These are phyloP conservation scores for Russula brevipes DNA, from an alignment of 768 basidiomycete genomes.

Conservation along the genomic window DNA sequence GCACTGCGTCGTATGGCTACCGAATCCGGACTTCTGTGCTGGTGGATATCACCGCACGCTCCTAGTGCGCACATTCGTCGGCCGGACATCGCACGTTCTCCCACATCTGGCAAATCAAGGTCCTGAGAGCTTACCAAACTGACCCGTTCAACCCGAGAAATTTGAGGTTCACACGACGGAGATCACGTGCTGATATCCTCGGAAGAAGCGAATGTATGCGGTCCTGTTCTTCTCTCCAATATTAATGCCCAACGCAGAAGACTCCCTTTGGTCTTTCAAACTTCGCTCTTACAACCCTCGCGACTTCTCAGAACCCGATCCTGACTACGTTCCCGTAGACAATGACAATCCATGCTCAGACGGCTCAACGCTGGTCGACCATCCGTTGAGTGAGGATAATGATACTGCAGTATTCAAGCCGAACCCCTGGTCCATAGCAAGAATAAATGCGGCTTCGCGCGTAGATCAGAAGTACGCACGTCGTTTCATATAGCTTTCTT, in stretches of 20 bases:
- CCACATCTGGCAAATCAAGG: not conserved
- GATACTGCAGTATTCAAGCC: slow-evolving; percentile 55
- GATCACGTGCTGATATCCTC: not conserved
- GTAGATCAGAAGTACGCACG: slow-evolving; percentile 21
- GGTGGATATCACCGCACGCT: not conserved
- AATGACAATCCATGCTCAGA: slow-evolving; percentile 16
- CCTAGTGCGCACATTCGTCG: not conserved
- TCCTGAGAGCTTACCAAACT: not conserved
- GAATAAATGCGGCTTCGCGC: slow-evolving; percentile 65
- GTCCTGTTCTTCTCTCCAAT: not conserved
- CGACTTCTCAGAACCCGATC: slow-evolving; percentile 27
- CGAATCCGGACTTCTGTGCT: not conserved
- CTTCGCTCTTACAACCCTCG: slow-evolving; percentile 28
- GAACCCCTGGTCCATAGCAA: slow-evolving; percentile 79
- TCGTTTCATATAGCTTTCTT: not conserved
- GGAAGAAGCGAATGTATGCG: not conserved
- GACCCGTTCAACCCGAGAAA: not conserved
- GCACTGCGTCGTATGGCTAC: not conserved
- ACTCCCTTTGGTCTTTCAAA: slow-evolving; percentile 32
- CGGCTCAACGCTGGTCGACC: slow-evolving; percentile 19
- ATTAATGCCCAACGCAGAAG: slow-evolving; percentile 10
- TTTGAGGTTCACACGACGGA: not conserved
- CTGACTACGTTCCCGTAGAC: slow-evolving; percentile 19
- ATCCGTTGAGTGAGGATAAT: slow-evolving; percentile 46
- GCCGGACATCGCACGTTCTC: not conserved